phyloP scores from a whole-genome alignment of 2,329 filamentous ascomycete genomes.

The Clarireedia paspali region DNA sequence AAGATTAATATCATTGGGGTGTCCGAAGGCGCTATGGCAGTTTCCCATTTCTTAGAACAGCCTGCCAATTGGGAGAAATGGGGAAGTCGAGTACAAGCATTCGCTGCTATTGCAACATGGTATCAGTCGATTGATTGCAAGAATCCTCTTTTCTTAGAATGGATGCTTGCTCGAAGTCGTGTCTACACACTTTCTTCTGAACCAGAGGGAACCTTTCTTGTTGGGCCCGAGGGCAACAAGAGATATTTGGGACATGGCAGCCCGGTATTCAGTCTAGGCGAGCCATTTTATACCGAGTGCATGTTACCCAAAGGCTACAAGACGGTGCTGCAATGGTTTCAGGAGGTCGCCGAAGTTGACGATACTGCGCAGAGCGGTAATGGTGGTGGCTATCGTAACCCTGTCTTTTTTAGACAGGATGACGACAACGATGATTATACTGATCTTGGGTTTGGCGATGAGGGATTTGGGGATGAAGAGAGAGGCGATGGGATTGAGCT shows the following conservation, averaged over 20 bases:
- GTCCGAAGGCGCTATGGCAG: conserved; percentile 54
- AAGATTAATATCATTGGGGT: conserved; percentile 65
- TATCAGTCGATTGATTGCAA: conserved; percentile 34
- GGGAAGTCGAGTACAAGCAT: conserved; percentile 37
- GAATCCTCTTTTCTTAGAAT: conserved; percentile 16
- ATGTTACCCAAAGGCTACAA: conserved; percentile 50
- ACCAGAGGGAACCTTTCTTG: conserved; percentile 44
- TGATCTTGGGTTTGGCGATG: conserved; percentile 2
- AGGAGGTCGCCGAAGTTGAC: conserved; percentile 43
- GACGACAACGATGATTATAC: conserved; percentile 8
- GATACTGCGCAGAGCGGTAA: neutral
- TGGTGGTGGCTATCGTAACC: conserved; percentile 31
- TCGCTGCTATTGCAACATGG: conserved; percentile 44
- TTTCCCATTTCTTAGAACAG: conserved; percentile 50
- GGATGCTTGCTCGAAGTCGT: conserved; percentile 39
- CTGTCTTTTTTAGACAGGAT: conserved; percentile 18
- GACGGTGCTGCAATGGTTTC: conserved; percentile 53
- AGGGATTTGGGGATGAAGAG: conserved; percentile 3
- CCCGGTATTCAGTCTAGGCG: conserved; percentile 63
- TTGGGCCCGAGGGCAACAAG: conserved; percentile 38
- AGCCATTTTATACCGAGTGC: conserved; percentile 49
- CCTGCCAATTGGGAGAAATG: conserved; percentile 43
- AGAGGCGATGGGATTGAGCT: conserved; percentile 4
- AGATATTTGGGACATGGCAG: conserved; percentile 42
- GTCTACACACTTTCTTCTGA: conserved; percentile 50